phyloP scores from a whole-genome alignment of 2,329 filamentous ascomycete species.

The Clonostachys rosea region DNA sequence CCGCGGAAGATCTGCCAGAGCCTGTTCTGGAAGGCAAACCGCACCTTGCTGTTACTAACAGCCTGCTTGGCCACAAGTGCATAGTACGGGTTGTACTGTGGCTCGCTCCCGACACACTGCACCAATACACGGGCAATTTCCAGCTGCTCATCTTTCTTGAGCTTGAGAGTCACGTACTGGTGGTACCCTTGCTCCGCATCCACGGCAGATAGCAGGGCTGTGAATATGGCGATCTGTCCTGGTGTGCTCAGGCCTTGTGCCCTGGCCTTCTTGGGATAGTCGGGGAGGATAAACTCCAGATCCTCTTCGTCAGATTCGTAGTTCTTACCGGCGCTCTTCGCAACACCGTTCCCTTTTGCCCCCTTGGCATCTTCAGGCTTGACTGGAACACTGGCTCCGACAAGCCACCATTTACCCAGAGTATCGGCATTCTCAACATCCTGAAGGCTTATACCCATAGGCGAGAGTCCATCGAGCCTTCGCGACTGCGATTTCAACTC shows the following conservation, averaged over 20 bases:
- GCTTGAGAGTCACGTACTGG: conserved; percentile 72
- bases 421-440: conserved; percentile 83
- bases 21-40: conserved; percentile 81
- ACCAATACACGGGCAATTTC: conserved; percentile 86
- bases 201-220: conserved; percentile 79
- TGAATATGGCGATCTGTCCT: conserved; percentile 85
- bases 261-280: conserved; percentile 68
- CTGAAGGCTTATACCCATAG: conserved; percentile 73
- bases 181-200: conserved; percentile 81
- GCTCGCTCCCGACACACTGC: conserved; percentile 80
- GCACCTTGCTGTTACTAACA: conserved; percentile 69
- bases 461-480: conserved; percentile 69
- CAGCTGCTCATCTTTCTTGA: conserved; percentile 81
- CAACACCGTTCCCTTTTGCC: neutral
- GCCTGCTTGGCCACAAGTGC: conserved; percentile 76
- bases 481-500: conserved; percentile 57
- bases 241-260: conserved; percentile 85
- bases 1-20: conserved; percentile 82
- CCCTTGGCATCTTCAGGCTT: conserved; percentile 8
- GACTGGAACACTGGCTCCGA: conserved; percentile 83
- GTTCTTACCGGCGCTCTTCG: conserved; percentile 5
- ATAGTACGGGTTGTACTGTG: conserved; percentile 89
- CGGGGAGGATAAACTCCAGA: conserved; percentile 49
- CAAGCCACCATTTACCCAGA: conserved; percentile 96
- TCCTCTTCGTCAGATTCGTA: conserved; percentile 36